phyloP scores from a whole-genome alignment of 257 asterid genomes.

The Salvia rosmarinus region DNA sequence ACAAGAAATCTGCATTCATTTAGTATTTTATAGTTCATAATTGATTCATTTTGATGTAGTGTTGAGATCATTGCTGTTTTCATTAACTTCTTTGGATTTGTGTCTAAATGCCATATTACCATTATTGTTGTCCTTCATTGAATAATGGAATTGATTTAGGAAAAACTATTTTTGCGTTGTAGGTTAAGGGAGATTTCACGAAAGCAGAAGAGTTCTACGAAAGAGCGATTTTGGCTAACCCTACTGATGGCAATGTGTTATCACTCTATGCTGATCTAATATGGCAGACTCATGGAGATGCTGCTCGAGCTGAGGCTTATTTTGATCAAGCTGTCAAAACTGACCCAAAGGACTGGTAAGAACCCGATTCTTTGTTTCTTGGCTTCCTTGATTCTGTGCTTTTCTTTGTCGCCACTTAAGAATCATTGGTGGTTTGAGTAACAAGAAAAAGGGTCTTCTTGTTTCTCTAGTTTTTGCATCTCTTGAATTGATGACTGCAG shows the following conservation, averaged over 20 bases:
- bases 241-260: slow-evolving; percentile 64
- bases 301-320: slow-evolving; percentile 67
- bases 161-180: not conserved
- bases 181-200: slow-evolving; percentile 68
- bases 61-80: not conserved
- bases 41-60: not conserved
- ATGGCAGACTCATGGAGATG: slow-evolving; percentile 75
- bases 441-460: not conserved
- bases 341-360: slow-evolving; percentile 79
- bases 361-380: not conserved
- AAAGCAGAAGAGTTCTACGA: slow-evolving; percentile 86
- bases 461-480: not conserved
- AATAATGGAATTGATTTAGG: not conserved
- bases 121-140: slow-evolving; percentile 1
- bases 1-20: not conserved
- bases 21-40: not conserved
- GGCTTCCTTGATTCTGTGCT: slow-evolving; percentile 21
- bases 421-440: slow-evolving; percentile 9
- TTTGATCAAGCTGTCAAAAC: slow-evolving; percentile 76
- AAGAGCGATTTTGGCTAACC: slow-evolving; percentile 72
- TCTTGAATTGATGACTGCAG: not conserved
- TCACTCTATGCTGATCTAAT: slow-evolving; percentile 84
- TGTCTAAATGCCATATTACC: not conserved
- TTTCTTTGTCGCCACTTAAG: slow-evolving; percentile 21
- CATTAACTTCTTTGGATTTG: not conserved